phyloP scores from a whole-genome alignment of 2,329 filamentous ascomycete genomes.

The Alternaria atra region DNA sequence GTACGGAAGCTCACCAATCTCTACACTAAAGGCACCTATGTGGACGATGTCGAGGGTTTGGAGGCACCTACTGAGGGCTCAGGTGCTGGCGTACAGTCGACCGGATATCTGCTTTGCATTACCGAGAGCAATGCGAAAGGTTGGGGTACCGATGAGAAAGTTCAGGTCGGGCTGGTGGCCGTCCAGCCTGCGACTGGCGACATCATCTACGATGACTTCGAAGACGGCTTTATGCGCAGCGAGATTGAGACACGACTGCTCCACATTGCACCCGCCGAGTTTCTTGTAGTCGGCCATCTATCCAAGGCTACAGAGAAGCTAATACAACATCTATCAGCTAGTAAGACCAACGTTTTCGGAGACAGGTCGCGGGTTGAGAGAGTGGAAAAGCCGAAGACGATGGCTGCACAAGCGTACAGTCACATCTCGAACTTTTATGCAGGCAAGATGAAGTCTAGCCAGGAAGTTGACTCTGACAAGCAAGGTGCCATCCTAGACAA shows the following conservation, averaged over 20 bases:
- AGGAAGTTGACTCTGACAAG: slow-evolving; percentile 43
- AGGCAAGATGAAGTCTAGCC: slow-evolving; percentile 72
- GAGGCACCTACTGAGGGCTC: slow-evolving; percentile 60
- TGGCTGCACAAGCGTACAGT: slow-evolving; percentile 83
- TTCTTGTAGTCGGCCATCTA: slow-evolving; percentile 89
- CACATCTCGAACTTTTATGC: slow-evolving; percentile 95
- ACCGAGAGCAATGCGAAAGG: slow-evolving; percentile 84
- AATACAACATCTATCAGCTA: slow-evolving; percentile 86
- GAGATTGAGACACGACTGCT: slow-evolving; percentile 95
- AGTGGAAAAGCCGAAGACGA: slow-evolving; percentile 77
- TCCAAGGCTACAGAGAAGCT: slow-evolving; percentile 93
- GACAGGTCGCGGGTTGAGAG: slow-evolving; percentile 88
- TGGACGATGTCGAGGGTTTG: slow-evolving; percentile 89
- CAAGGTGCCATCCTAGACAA: slow-evolving; percentile 76
- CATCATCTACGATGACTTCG: slow-evolving; percentile 93
- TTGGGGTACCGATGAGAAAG: slow-evolving; percentile 88
- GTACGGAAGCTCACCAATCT: slow-evolving; percentile 92
- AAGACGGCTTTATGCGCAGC: slow-evolving; percentile 96
- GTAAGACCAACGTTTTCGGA: slow-evolving; percentile 88
- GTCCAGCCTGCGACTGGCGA: slow-evolving; percentile 96
- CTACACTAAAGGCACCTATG: slow-evolving; percentile 97
- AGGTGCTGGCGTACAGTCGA: slow-evolving; percentile 66
- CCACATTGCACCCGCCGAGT: slow-evolving; percentile 95
- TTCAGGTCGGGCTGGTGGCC: slow-evolving; percentile 88
- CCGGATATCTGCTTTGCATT: slow-evolving; percentile 91